Evolutionary conservation across 2,329 filamentous ascomycete genomes (phyloP), one percentile per base, ranked within the genome.

Genomic region (Alternaria incomplexa): DNA sequence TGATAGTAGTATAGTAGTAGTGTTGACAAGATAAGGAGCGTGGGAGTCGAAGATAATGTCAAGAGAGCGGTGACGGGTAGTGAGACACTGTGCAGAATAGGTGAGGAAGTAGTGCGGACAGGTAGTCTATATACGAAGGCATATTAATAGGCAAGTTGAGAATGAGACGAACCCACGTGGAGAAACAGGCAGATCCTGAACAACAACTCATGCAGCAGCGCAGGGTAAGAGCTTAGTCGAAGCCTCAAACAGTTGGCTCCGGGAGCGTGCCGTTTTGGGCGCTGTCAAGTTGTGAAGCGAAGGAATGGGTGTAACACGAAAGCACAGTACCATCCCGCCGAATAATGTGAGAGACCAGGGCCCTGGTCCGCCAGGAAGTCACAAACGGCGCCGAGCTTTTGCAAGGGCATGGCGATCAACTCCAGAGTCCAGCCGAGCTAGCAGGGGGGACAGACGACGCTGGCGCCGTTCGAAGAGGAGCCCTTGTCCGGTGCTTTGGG

Each of bases 181-280:
- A 76, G 69, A 72, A 68, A 64, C 71, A 73, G 70, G 74, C 65
- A 74, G 69, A 76, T 76, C 73, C 74, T 68, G 58, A 76, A 65
- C 72, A 67, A 61, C 62, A 74, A 70, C 68, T 76, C 71, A 75
- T 77, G 77, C 76, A 77, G 65, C 71, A 67, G 69, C 68, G 69
- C 73, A 77, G 59, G 70, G 72, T 71, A 64, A 74, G 69, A 73
- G 69, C 71, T 77, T 77, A 74, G 71, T 72, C 70, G 70, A 74
- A 73, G 72, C 71, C 75, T 78, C 77, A 79, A 78, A 79, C 77
- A 74, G 72, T 70, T 78, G 76, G 75, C 72, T 70, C 73, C 77
- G 77, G 76, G 75, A 74, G 73, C 64, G 69, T 73, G 71, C 77
- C 77, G 76, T 71, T 77, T 79, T 76, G 73, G 77, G 76, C 69